phyloP scores from a whole-genome alignment of 73 alveolate genomes.

The Breviolum minutum region DNA sequence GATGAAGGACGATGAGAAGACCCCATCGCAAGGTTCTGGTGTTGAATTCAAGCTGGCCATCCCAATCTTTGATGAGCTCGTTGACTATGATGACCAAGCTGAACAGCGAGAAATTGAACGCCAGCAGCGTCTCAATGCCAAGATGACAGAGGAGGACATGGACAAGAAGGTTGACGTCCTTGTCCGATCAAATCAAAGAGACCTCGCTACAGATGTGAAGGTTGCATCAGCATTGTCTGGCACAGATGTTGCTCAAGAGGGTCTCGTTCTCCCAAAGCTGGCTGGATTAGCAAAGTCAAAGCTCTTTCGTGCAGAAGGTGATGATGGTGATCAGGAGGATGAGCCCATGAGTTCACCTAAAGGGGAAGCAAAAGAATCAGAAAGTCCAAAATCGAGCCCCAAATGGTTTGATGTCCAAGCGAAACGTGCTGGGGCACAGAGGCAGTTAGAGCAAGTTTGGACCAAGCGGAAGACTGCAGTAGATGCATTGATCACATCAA shows the following conservation, averaged over 20 bases:
- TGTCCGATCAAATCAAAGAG: no score
- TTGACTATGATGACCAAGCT: neutral
- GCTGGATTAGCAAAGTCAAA: no score
- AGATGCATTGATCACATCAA: neutral
- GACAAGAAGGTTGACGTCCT: no score
- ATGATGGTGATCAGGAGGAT: neutral
- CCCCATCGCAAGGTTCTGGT: neutral
- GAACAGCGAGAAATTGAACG: neutral
- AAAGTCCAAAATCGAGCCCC: neutral
- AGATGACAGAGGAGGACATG: neutral
- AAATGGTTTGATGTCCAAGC: constrained; percentile 17
- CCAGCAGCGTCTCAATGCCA: neutral
- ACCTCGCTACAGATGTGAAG: no score
- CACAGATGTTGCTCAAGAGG: neutral
- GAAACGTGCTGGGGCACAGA: neutral
- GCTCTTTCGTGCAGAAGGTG: no score
- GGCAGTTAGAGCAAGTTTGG: neutral
- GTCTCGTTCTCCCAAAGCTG: neutral
- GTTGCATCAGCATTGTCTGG: no score
- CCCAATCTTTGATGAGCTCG: neutral
- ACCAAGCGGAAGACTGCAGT: neutral
- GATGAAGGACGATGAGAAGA: neutral
- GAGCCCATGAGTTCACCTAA: neutral
- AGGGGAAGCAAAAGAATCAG: neutral
- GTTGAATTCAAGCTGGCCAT: neutral